phyloP scores from a whole-genome alignment of 805 yeast genomes.

The Cyberlindnera veronae region DNA sequence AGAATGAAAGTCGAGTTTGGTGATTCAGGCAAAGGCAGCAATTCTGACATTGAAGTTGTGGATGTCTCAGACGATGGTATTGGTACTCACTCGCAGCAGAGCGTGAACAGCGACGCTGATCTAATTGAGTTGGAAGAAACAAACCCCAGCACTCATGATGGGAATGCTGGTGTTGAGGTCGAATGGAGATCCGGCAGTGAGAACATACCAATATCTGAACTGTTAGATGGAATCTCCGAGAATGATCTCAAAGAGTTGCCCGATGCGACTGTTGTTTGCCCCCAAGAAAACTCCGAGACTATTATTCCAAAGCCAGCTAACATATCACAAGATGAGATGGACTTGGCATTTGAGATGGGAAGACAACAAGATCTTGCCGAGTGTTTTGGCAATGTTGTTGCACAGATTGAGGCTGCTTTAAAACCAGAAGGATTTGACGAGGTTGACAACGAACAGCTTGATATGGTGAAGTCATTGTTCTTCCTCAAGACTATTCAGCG shows the following conservation, averaged over 20 bases:
- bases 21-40: neutral
- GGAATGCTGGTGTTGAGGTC: too few relatives aligned
- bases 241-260: too few relatives aligned
- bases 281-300: too few relatives aligned
- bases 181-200: too few relatives aligned
- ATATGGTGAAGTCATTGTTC: constrained; percentile 73
- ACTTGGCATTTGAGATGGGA: constrained; percentile 73
- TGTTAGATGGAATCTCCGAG: too few relatives aligned
- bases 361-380: constrained; percentile 98
- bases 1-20: constrained; percentile 62
- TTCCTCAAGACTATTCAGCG: constrained; percentile 84
- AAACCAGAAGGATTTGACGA: constrained; percentile 61
- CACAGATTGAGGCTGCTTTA: constrained; percentile 85
- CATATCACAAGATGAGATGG: constrained; percentile 58
- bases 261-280: too few relatives aligned
- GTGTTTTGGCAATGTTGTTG: constrained; percentile 89
- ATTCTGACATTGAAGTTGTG: neutral
- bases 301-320: constrained; percentile 26
- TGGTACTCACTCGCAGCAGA: too few relatives aligned
- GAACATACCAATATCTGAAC: too few relatives aligned
- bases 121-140: too few relatives aligned
- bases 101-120: too few relatives aligned
- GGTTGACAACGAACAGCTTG: constrained; percentile 76
- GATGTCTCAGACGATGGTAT: too few relatives aligned
- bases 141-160: too few relatives aligned